Base-by-base conservation (phyloP, 805 yeast genomes). In the Grigorovia yakushimaensis region DNA sequence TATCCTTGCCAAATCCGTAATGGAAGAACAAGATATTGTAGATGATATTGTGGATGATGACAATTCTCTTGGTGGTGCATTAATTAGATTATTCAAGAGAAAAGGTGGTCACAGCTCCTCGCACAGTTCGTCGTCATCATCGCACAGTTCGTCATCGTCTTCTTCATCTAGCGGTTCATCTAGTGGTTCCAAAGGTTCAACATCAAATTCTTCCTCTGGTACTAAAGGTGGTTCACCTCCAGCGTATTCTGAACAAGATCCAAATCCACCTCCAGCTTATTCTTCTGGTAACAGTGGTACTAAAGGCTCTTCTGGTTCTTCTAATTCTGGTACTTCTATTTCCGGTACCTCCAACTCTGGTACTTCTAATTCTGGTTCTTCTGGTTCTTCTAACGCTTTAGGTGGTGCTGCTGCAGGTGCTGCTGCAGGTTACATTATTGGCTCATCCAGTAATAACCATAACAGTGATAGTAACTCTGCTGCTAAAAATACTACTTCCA, bases 251-350 rank as follows among this genome's bases (percentile, higher is more conserved):
- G 42, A 40, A 37, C 36, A 46, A 5, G 48, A 46, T 37, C 45
- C 48, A 41, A 46, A 46, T 18, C 42, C 48, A 37, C 45, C 48
- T 20, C 48, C 48, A 36, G 44, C 45, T 18, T 46, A 46, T 38
- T 42, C 48, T 35, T 23, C 27, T 33, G 39, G 37, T 33, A 15
- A 13, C n/a, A 15, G 18, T 33, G 37, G 18, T 15, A 21, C 40
- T 11, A 19, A 33, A 37, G 30, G 38, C 13, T 18, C 33, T 30
- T 41, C 44, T 5, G 43, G 47, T 22, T n/a, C 17, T 22, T 23
- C 37, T 5, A 21, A 17, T 27, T 22, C 24, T 39, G 48, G 48
- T 10, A 40, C 27, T 19, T 39, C 37, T 21, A 39, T 21, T 18
- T 43, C 51, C 5, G 39, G 45, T 15, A 9, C 18, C 3, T 23